phyloP scores from a whole-genome alignment of 495 filamentous ascomycete genomes.

The Aspergillus incahuasiensis region DNA sequence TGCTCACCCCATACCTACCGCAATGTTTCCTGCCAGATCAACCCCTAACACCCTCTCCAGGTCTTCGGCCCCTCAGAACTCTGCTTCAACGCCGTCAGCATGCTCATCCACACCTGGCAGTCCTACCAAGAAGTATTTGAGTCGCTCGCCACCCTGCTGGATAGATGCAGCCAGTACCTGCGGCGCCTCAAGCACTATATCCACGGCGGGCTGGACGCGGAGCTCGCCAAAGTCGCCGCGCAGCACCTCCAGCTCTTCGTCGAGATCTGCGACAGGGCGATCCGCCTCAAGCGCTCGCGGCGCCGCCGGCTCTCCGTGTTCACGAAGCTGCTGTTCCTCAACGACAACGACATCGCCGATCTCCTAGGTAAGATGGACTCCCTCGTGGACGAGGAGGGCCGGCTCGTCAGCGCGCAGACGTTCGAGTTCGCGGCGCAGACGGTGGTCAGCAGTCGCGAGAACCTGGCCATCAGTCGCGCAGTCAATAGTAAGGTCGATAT shows the following conservation, averaged over 20 bases:
- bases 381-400: constrained; percentile 32
- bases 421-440: constrained; percentile 34
- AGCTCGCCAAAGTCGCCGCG: constrained; percentile 32
- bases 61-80: constrained; percentile 35
- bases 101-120: constrained; percentile 38
- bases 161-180: constrained; percentile 34
- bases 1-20: neutral
- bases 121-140: constrained; percentile 37
- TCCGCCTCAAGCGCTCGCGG: constrained; percentile 31
- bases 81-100: constrained; percentile 36
- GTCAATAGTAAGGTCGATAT: constrained; percentile 20
- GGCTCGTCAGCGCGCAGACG: constrained; percentile 33
- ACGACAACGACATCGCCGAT: constrained; percentile 33
- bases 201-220: constrained; percentile 31
- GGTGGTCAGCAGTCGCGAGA: constrained; percentile 27
- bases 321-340: constrained; percentile 33
- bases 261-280: constrained; percentile 36
- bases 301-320: constrained; percentile 26
- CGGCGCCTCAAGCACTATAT: constrained; percentile 32
- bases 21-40: no score
- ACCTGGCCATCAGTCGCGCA: constrained; percentile 26
- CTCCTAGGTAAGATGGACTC: constrained; percentile 33
- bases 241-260: constrained; percentile 38
- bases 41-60: constrained; percentile 12
- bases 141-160: constrained; percentile 31